These are phyloP conservation scores for Fusarium sp. DNA, from an alignment of 2,329 filamentous ascomycete species.

Conservation along the genomic window DNA sequence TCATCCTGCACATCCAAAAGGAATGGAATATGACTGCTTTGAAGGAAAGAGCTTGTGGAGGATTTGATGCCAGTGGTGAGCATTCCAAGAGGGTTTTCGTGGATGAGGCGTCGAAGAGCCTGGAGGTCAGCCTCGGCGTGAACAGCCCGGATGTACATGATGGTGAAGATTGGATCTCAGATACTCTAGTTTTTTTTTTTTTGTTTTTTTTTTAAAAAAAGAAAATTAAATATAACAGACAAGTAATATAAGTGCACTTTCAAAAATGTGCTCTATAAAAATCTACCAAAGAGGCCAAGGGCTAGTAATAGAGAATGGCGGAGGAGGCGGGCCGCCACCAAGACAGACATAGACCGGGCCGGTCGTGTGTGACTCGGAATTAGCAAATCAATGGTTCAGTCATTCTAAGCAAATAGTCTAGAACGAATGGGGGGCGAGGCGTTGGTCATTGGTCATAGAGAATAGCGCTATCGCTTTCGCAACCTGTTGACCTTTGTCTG, in stretches of 20 bases:
- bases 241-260: no score
- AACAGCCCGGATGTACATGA: constrained; percentile 35
- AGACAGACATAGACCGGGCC: constrained; percentile 12
- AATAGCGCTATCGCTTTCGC: neutral
- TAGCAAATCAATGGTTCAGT: constrained; percentile 7
- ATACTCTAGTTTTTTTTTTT: no score
- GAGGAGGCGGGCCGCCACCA: constrained; percentile 21
- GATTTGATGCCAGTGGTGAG: constrained; percentile 69
- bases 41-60: constrained; percentile 57
- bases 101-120: constrained; percentile 64
- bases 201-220: no score
- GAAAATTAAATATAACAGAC: no score
- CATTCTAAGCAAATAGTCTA: constrained; percentile 12
- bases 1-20: constrained; percentile 60
- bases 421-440: neutral
- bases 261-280: no score
- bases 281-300: neutral
- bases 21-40: constrained; percentile 69
- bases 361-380: neutral
- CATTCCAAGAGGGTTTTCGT: constrained; percentile 67
- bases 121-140: constrained; percentile 62
- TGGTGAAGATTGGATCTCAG: neutral
- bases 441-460: neutral
- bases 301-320: constrained; percentile 24
- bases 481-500: no score